Conservation (phyloP, 192 early-diverging fungal genomes). For the Linnemannia hyalina region DNA sequence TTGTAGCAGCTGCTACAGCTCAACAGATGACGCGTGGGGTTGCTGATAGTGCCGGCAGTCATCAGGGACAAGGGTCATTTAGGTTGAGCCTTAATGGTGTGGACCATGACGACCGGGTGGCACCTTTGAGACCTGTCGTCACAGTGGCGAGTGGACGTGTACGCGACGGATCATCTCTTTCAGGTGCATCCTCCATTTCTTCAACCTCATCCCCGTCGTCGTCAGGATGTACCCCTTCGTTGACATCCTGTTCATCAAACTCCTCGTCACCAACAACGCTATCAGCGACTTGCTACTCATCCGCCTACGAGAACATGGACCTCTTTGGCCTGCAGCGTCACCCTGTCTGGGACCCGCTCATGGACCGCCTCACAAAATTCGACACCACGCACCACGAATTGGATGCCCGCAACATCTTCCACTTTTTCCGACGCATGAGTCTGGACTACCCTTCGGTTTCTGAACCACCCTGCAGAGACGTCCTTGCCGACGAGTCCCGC, state of each 20-base stretch:
- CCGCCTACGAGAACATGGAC: slow-evolving; percentile 40
- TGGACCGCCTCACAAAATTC: slow-evolving; percentile 48
- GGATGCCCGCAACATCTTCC: slow-evolving; percentile 36
- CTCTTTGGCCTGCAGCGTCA: slow-evolving; percentile 35
- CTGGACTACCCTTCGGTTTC: slow-evolving; percentile 5
- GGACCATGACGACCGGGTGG: slow-evolving; percentile 10
- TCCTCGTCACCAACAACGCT: background rate
- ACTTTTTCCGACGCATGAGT: slow-evolving; percentile 41
- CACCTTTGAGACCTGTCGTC: background rate
- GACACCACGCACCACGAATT: slow-evolving; percentile 43
- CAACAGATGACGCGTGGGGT: background rate
- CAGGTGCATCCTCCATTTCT: background rate
- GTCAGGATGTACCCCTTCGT: background rate
- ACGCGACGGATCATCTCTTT: background rate
- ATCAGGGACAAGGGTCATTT: background rate
- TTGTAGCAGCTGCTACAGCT: background rate
- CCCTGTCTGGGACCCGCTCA: slow-evolving; percentile 44
- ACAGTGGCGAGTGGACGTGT: background rate
- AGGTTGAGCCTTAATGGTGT: background rate
- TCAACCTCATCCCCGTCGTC: background rate
- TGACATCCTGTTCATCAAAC: background rate
- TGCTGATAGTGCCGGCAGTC: too few relatives aligned
- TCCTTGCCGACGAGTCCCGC: slow-evolving; percentile 13
- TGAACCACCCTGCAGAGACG: background rate
- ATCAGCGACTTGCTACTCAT: background rate